Evolutionary conservation across 352 stramenopile species (phyloP).

Genomic region (Hyaloperonospora arabidopsidis): DNA sequence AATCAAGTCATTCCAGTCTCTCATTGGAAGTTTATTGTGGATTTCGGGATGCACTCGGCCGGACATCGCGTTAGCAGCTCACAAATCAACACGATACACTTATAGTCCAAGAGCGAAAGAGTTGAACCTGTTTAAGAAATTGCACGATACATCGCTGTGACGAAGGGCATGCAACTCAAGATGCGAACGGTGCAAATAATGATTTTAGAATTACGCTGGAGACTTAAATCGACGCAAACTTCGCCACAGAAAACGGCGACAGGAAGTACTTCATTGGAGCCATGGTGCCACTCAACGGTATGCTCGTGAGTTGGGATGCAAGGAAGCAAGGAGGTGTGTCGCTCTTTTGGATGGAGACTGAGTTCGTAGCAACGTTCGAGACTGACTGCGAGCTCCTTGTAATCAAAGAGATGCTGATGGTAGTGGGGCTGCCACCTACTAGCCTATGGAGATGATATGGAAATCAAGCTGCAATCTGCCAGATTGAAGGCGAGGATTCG

Average conservation of each 20-base stretch:
- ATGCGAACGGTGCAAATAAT: not conserved
- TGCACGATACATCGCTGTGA: too few relatives aligned
- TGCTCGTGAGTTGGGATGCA: not conserved
- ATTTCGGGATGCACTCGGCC: constrained; percentile 15
- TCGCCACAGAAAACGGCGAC: not conserved
- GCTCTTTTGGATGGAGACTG: not conserved
- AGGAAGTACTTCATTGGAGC: not conserved
- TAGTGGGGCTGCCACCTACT: not conserved
- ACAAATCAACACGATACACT: constrained; percentile 7
- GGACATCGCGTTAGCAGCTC: constrained; percentile 21
- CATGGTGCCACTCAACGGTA: not conserved
- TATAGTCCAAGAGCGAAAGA: constrained; percentile 7
- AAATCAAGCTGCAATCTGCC: not conserved
- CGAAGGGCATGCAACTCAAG: too few relatives aligned
- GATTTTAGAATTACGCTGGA: not conserved
- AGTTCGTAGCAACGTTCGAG: too few relatives aligned
- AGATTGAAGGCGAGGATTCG: too few relatives aligned
- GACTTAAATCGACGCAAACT: not conserved
- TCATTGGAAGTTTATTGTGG: not conserved
- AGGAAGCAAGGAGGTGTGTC: not conserved
- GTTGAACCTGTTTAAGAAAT: constrained; percentile 7
- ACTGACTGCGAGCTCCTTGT: too few relatives aligned
- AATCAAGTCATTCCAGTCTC: not conserved
- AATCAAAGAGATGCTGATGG: too few relatives aligned
- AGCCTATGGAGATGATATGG: not conserved